Percentiles rank a stretch among this genome's conserved stretches.
These are phyloP conservation scores for Blastosporella zonata DNA, from an alignment of 1,284 basidiomycete species.

Conservation along the genomic window DNA sequence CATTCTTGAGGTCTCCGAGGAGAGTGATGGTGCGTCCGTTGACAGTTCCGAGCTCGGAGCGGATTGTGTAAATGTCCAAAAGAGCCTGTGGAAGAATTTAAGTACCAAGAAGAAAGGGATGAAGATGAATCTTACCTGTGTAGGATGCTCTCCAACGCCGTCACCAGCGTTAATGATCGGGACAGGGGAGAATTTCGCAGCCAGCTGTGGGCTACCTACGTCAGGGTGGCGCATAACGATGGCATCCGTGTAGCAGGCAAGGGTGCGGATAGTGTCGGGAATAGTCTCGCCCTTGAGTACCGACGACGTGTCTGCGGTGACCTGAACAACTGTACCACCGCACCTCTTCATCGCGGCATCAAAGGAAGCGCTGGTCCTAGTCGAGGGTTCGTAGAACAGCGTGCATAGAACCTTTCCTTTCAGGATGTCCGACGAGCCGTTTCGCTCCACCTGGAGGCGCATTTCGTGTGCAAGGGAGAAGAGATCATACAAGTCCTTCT, in stretches of 20 bases:
- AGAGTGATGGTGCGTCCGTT: conserved; percentile 95
- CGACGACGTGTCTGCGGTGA: conserved; percentile 82
- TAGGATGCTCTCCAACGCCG: conserved; percentile 97
- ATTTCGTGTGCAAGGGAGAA: conserved; percentile 97
- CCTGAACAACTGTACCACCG: conserved; percentile 90
- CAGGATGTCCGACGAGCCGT: conserved; percentile 86
- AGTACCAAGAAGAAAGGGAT: not conserved
- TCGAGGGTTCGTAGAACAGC: conserved; percentile 98
- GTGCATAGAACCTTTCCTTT: conserved; percentile 91
- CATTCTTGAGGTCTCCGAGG: conserved; percentile 97
- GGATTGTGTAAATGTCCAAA: conserved; percentile 95
- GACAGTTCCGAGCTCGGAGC: conserved; percentile 96
- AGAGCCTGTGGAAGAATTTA: conserved; percentile 55
- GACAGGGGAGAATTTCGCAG: conserved; percentile 93
- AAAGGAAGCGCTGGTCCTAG: conserved; percentile 94
- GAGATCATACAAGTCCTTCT: conserved; percentile 89
- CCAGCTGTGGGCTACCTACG: conserved; percentile 86
- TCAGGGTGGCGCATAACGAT: conserved; percentile 95
- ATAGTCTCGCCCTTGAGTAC: conserved; percentile 94
- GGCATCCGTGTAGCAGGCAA: conserved; percentile 95
- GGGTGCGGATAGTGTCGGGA: conserved; percentile 90
- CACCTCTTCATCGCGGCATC: conserved; percentile 99
- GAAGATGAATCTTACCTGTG: conserved; percentile 58
- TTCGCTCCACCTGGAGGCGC: conserved; percentile 92
- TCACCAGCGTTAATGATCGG: conserved; percentile 98